These are phyloP conservation scores for Lumnitzera racemosa DNA, from an alignment of 345 rosid species.

Conservation along the genomic window DNA sequence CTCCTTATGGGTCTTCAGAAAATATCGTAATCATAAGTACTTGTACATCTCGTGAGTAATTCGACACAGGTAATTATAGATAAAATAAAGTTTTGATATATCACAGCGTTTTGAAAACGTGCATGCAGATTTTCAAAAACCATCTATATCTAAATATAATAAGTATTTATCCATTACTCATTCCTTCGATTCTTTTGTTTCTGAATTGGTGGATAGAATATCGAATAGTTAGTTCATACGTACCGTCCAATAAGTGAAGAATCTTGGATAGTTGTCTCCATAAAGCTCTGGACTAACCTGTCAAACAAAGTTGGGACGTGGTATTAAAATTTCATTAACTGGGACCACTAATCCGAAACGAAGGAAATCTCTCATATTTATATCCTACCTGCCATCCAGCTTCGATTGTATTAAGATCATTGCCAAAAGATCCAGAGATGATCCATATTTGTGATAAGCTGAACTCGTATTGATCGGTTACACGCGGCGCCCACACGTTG, in stretches of 20 bases:
- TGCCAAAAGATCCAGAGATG: slow-evolving; percentile 88
- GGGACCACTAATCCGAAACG: not conserved
- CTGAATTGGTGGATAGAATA: too few species aligned
- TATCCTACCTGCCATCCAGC: slow-evolving; percentile 94
- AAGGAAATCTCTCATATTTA: not conserved
- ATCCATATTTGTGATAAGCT: slow-evolving; percentile 95
- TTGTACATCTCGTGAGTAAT: too few species aligned
- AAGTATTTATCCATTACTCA: too few species aligned
- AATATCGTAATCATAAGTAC: too few species aligned
- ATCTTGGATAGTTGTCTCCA: slow-evolving; percentile 90
- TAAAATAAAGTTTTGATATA: too few species aligned
- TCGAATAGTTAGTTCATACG: slow-evolving; percentile 10
- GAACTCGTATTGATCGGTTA: slow-evolving; percentile 68
- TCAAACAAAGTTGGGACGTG: too few species aligned
- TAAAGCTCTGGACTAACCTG: slow-evolving; percentile 97
- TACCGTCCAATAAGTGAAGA: slow-evolving; percentile 98
- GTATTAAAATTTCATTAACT: not conserved
- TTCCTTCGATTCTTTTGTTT: not conserved
- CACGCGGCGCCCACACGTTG: slow-evolving; percentile 88
- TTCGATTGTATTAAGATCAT: slow-evolving; percentile 95
- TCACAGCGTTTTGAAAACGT: too few species aligned
- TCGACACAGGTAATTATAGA: too few species aligned
- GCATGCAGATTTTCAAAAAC: too few species aligned
- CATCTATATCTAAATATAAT: too few species aligned
- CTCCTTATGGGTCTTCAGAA: too few species aligned